phyloP scores from a whole-genome alignment of 305 asterid genomes.

The Fraxinus xanthoxyloides region DNA sequence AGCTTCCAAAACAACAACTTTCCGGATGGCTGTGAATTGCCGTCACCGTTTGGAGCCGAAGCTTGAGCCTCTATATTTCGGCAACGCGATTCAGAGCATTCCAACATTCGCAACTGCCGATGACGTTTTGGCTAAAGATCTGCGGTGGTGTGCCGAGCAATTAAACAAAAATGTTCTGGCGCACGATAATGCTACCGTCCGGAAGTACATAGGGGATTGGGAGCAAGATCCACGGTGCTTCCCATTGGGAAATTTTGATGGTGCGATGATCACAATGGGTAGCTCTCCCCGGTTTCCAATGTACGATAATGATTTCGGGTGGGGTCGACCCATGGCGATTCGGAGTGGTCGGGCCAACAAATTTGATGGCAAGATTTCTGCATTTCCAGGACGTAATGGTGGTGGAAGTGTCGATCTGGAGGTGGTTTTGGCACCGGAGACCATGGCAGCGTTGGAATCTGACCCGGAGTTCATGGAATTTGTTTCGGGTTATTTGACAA shows the following conservation, averaged over 20 bases:
- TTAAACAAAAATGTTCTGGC: conserved; percentile 31
- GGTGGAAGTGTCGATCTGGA: conserved; percentile 49
- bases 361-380: conserved; percentile 46
- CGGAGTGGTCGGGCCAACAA: conserved; percentile 41
- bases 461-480: conserved; percentile 49
- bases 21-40: conserved; percentile 44
- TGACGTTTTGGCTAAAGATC: conserved; percentile 30
- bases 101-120: conserved; percentile 39
- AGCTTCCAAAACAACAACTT: conserved; percentile 40
- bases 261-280: conserved; percentile 56
- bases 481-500: conserved; percentile 16
- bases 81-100: conserved; percentile 53
- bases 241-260: conserved; percentile 48
- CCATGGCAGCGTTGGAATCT: conserved; percentile 35
- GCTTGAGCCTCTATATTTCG: conserved; percentile 41
- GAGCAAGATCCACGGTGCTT: conserved; percentile 38
- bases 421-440: conserved; percentile 43
- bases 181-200: conserved; percentile 23
- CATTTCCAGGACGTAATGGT: conserved; percentile 43
- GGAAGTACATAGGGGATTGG: conserved; percentile 29
- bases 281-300: conserved; percentile 47
- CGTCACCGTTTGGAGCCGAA: conserved; percentile 46
- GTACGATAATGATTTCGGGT: conserved; percentile 49
- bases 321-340: conserved; percentile 40
- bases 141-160: conserved; percentile 43